Evolutionary conservation across 2,329 filamentous ascomycete species (phyloP), one percentile per base, ranked within the genome.

Genomic region (Colletotrichum sidae): DNA sequence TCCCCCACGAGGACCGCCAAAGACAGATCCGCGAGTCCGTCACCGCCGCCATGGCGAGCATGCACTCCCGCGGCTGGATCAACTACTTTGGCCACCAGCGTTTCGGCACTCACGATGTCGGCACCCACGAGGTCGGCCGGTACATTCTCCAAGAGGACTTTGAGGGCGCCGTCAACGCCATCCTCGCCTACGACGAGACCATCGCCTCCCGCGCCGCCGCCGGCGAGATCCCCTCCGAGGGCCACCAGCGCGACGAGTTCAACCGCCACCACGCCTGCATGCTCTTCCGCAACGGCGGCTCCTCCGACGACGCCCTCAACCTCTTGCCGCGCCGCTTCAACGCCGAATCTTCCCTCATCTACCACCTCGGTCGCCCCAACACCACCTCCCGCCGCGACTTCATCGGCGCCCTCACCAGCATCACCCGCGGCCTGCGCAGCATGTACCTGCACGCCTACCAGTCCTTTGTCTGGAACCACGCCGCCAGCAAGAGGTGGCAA

Each of bases 401-500:
- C 75, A 85, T 92, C 65, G 94, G 94, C 33, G 93, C 96, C 1
- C 79, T 99, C 55, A 86, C 91, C 73, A 85, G 86, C 58, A 94
- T 99, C 68, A 92, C 91, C 33, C 87, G 94, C 15, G 93, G 92
- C 53, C 83, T 98, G 71, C 88, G 94, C 47, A 87, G 93, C 64
- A 97, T 99, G 92, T 99, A 98, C 75, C 90, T 97, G 13, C 96
- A 99, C 76, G 95, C 96, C 6, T 98, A 97, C 78, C 96, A 99
- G 77, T 97, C 92, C 6, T 87, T 94, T 42, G 90, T 99, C 8
- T 99, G 95, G 95, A 99, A 99, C 79, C 87, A 89, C 70, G 92
- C 89, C 11, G 92, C 89, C 2, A 93, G 92, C 69, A 88, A 91
- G 71, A 91, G 96, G 51, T 97, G 93, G 91, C 86, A 89, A 46